Base-by-base conservation (phyloP, 2,329 filamentous ascomycete species). In the Eutypella sp. region DNA sequence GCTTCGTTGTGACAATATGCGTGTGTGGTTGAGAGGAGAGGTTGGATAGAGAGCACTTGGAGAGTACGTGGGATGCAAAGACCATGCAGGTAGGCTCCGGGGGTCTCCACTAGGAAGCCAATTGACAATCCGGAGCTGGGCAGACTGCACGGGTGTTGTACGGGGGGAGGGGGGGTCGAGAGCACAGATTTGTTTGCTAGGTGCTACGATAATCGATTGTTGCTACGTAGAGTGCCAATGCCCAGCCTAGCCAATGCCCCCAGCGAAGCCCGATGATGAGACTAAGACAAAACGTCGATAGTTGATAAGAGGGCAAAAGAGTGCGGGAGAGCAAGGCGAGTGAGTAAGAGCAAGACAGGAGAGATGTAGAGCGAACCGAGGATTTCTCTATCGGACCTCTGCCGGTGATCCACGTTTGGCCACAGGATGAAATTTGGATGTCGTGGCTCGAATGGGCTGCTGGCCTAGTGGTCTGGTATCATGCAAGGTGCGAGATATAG, bases 391-490 rank as follows among this genome's bases (percentile, higher is more conserved):
- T 23, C 36, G 6, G 15, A 11, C 47, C 39, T 44, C 45, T 46
- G 42, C 46, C 42, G 44, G 27, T 41, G 51, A 50, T 57, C 57
- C 60, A 62, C 57, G 62, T 62, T 57, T 54, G 57, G 54, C 54
- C 56, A 55, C 54, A 60, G 52, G 47, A 55, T 37, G 53, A 51
- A 59, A 55, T 48, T 55, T 56, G 41, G 53, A 50, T 65, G 62
- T 65, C 62, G 62, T 65, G 62, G 62, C 62, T 65, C 62, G 61
- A 65, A 65, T 65, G 55, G 57, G 52, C 56, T 57, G 55, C 55
- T 55, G 53, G 57, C 54, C 56, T 56, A 56, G 57, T 59, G 59
- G 57, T 61, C n/a, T n/a, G n/a, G n/a, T n/a, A n/a, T n/a, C n/a
- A 59, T 63, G 61, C 61, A 63, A 60, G 51, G 45, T 63, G 57